phyloP scores from a whole-genome alignment of 1,284 basidiomycete genomes.

The Pyrrhoderma noxium region DNA sequence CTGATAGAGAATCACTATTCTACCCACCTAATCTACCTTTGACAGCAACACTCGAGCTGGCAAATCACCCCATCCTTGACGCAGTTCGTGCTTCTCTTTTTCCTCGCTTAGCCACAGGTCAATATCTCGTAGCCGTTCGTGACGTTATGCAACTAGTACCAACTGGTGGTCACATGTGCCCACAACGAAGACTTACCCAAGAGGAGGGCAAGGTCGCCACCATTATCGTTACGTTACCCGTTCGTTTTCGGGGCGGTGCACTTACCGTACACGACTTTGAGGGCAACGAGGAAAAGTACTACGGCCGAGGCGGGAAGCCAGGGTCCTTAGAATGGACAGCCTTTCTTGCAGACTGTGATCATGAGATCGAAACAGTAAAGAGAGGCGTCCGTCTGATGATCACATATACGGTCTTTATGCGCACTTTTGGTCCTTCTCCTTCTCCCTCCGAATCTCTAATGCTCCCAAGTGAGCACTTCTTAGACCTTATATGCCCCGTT shows the following conservation, averaged over 20 bases:
- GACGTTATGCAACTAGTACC: constrained; percentile 65
- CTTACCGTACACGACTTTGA: constrained; percentile 50
- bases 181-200: constrained; percentile 43
- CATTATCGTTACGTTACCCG: constrained; percentile 63
- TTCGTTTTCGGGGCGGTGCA: constrained; percentile 61
- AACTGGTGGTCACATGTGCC: constrained; percentile 49
- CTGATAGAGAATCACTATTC: constrained; percentile 58
- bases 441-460: constrained; percentile 52
- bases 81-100: constrained; percentile 63
- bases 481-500: constrained; percentile 61
- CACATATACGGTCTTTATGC: constrained; percentile 63
- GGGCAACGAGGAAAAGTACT: constrained; percentile 56
- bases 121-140: constrained; percentile 58
- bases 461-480: constrained; percentile 62
- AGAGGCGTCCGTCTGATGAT: constrained; percentile 63
- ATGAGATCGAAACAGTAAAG: constrained; percentile 62
- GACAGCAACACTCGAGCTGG: constrained; percentile 67
- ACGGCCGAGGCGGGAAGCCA: constrained; percentile 50
- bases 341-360: constrained; percentile 63
- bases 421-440: constrained; percentile 54
- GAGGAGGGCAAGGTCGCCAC: constrained; percentile 66
- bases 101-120: constrained; percentile 56
- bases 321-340: constrained; percentile 71
- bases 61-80: constrained; percentile 73
- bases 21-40: constrained; percentile 66